These are phyloP conservation scores for Cyclocybe cylindracea DNA, from an alignment of 768 basidiomycete species.

Conservation along the genomic window DNA sequence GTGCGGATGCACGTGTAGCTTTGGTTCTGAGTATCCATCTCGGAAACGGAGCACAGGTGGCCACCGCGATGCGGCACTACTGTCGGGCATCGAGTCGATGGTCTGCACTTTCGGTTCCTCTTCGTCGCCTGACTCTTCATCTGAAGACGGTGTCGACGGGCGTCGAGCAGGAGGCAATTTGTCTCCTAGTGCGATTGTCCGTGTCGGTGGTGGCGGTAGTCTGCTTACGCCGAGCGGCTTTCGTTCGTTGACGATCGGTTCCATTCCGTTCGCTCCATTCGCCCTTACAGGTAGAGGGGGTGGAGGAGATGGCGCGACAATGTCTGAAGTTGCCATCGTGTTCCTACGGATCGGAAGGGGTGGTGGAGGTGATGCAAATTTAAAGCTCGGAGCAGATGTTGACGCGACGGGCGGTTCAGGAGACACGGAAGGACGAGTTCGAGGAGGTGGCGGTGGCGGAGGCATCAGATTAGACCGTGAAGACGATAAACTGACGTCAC, in stretches of 20 bases:
- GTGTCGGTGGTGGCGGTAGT: conserved; percentile 75
- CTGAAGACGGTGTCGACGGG: conserved; percentile 41
- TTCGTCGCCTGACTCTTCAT: conserved; percentile 62
- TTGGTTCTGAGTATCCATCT: conserved; percentile 41
- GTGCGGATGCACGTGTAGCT: conserved; percentile 62
- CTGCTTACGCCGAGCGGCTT: conserved; percentile 39
- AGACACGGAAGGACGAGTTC: conserved; percentile 22
- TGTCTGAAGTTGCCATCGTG: conserved; percentile 22
- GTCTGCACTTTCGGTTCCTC: conserved; percentile 49
- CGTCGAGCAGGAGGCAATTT: conserved; percentile 67
- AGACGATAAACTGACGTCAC: conserved; percentile 6
- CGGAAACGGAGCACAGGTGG: conserved; percentile 44
- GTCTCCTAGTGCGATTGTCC: conserved; percentile 68
- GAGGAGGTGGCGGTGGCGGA: conserved; percentile 25
- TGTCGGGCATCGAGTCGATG: conserved; percentile 64
- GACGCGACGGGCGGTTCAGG: conserved; percentile 14
- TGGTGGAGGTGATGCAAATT: conserved; percentile 34
- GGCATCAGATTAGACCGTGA: conserved; percentile 9
- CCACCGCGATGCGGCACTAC: conserved; percentile 64
- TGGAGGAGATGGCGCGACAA: conserved; percentile 14
- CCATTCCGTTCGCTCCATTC: conserved; percentile 15
- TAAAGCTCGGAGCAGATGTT: conserved; percentile 12
- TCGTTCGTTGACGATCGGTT: conserved; percentile 32
- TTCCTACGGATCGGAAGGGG: conserved; percentile 47
- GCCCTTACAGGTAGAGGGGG: conserved; percentile 28